Base-by-base conservation (phyloP, 805 yeast species). In the Candida hungchunana region DNA sequence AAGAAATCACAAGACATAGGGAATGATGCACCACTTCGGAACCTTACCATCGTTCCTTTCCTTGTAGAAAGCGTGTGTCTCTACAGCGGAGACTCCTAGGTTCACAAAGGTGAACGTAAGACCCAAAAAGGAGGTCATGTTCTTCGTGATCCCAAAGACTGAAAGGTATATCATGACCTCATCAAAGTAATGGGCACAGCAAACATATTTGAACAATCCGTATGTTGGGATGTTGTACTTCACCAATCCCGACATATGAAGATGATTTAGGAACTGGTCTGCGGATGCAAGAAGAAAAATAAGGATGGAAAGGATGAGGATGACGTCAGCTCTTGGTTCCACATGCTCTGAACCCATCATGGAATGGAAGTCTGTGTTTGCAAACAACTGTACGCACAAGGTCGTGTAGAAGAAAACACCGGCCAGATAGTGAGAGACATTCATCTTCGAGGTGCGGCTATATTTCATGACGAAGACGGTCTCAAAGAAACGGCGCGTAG, bases 131-230 rank as follows among this genome's bases (percentile, higher is more conserved):
- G 50, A 47, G 21, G 48, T 48, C 10, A 26, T 21, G 24, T 48
- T 52, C 21, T 34, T 33, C 8, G 50, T n/a, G 8, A 45, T 39
- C 31, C 41, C 41, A 39, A 20, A 48, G 8, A 64, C 44, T 1
- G 70, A 50, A 0, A 62, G 30, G 47, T 83, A 83, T 3, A 83
- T 67, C 23, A 70, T 18, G 6, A 79, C 60, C 51, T 83, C 94
- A 53, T 80, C 81, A 14, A 77, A 60, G 47, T 82, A 83, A 55
- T 83, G 94, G 0, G 90, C 82, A 46, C 81, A 74, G 13, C 76
- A 63, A 2, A 72, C 63, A n/a, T 54, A 55, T 28, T 56, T 55
- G 52, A 81, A 81, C 31, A 75, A 44, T 1, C 79, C 68, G 23
- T 59, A 54, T 2, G 49, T 54, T 3, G 94, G 93, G 18, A 68